Base-by-base conservation (phyloP, 768 basidiomycete species). In the Imleria badia region DNA sequence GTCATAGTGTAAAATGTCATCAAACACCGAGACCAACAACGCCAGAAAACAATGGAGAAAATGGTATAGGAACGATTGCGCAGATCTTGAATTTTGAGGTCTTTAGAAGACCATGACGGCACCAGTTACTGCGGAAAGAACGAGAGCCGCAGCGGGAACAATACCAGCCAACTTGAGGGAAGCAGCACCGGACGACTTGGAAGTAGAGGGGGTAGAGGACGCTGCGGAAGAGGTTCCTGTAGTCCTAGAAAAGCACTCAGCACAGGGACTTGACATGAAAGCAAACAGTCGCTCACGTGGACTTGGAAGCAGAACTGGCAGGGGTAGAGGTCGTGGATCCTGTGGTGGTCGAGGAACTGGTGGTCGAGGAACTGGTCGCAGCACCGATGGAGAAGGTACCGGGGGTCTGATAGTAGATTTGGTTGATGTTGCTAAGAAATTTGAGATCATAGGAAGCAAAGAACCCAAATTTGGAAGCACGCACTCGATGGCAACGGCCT, bases 41-140 rank as follows among this genome's bases (percentile, higher is more conserved):
- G 41, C 44, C 49, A 52, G 20, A 26, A 51, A 48, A 53, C 59
- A 34, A 19, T 19, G 29, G 34, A 51, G 12, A 54, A 58, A 42
- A 26, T 30, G 63, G 61, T 66, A 63, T 63, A 62, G 15, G 41
- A 47, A 9, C 19, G 38, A 20, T 46, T 15, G 43, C 31, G 48
- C 23, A 41, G 42, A 36, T n/a, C 3, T 29, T 3, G 23, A 29
- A 31, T 48, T 55, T 53, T 40, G 2, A 15, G 62, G 23, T 30
- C 19, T 44, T 73, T 71, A 84, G 61, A 83, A 73, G 42, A 79
- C 71, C 54, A 76, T 61, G 14, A 66, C 79, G 22, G 72, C 80
- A 36, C 83, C 84, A 36, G 77, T 81, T 35, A 78, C 62, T 1
- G 73, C 77, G 19, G 81, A 80, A 34, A 81, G 63, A 20, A 77